Evolutionary conservation across 1,284 basidiomycete genomes (phyloP), one percentile per base, ranked within the genome.

Genomic region (Cutaneotrichosporon mucoides): DNA sequence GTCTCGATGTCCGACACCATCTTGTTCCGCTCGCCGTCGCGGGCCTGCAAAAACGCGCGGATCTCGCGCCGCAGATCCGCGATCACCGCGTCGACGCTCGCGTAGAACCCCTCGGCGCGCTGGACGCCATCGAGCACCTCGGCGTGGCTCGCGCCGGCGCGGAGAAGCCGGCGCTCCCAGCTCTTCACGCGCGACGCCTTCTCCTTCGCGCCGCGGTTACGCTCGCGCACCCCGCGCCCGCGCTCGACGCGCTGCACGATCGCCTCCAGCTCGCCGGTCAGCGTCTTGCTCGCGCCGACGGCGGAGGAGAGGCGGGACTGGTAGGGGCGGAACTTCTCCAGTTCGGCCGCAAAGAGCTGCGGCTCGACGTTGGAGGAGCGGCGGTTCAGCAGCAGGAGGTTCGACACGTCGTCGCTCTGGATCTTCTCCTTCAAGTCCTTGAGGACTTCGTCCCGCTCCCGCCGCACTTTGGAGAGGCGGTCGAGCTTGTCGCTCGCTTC

Each of bases 241-340:
- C 79, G 79, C 63, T 88, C 81, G 4, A 94, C 80, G 63, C 91
- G 88, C 54, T 87, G 62, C 82, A 89, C 89, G 7, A 89, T 76
- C 11, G 81, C 76, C 13, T 85, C 81, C 7, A 93, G 79, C 66
- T 93, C 90, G 63, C 87, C 82, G 10, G 96, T 70, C 0, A 85
- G 81, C 11, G 81, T 73, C 65, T 89, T 85, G 66, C 95, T 89
- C 38, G 89, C 87, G 53, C 88, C 85, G 2, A 90, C 81, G 0
- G 90, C 90, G 1, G 88, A 83, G 2, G 84, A 80, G 1, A 97
- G 80, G 4, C 91, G 85, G 51, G 88, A 85, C 75, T 95, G 92
- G 72, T 91, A 93, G 1, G 93, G 90, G 24, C 85, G 83, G 81
- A 97, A 98, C 78, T 98, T 98, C 76, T 97, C 94, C n/a, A 98